Percentiles rank a stretch among this genome's conserved stretches.
Conservation (phyloP, 78 protist genomes). For the Dictyostelium firmibasis region DNA sequence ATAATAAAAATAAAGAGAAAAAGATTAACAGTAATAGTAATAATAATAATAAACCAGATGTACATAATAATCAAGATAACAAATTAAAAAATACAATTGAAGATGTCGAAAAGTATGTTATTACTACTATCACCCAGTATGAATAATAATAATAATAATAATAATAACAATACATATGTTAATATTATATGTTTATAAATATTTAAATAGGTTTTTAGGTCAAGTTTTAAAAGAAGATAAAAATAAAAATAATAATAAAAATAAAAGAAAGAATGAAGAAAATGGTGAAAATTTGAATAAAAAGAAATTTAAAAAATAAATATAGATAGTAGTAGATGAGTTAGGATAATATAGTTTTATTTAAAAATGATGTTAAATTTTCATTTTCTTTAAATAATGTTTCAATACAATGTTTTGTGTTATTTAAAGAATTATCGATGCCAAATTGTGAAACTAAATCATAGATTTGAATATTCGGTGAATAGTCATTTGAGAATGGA, state of each 20-base stretch:
- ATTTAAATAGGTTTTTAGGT: not conserved
- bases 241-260: not conserved
- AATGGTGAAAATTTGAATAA: not conserved
- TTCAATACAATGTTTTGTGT: slow-evolving; percentile 27
- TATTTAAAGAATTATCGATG: not conserved
- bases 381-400: not conserved
- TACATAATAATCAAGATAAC: not conserved
- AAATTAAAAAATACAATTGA: not conserved
- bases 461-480: not conserved
- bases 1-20: not conserved
- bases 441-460: slow-evolving; percentile 33
- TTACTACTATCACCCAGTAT: too few relatives aligned
- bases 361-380: not conserved
- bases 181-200: too few relatives aligned
- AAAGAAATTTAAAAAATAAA: slow-evolving; percentile 31
- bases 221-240: not conserved
- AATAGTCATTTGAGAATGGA: not conserved
- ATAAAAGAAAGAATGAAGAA: slow-evolving; percentile 12
- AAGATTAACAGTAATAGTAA: not conserved
- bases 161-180: too few relatives aligned
- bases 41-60: not conserved
- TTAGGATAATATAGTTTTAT: not conserved
- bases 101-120: not conserved
- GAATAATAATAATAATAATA: too few relatives aligned
- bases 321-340: not conserved